Evolutionary conservation across 2,329 filamentous ascomycete species (phyloP), one percentile per base, ranked within the genome.

Genomic region (Didymosphaeria variabile): DNA sequence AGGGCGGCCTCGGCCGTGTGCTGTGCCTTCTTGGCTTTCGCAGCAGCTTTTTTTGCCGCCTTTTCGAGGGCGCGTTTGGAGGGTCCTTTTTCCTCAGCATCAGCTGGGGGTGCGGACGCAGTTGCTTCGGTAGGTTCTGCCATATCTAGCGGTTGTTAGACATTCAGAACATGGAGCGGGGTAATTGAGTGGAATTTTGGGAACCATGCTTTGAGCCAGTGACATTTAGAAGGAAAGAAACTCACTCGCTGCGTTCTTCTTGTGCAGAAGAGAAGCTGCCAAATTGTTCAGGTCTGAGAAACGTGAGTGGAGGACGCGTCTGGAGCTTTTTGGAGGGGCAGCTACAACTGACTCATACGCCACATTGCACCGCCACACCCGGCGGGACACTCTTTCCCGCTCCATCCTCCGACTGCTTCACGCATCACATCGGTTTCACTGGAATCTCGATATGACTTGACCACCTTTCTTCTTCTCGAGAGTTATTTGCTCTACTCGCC

Each of bases 21-120:
- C 61, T 79, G 75, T 8, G 80, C 80, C 60, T 83, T 83, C 57
- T 78, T 77, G 9, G 72, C 73, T 57, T 77, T 77, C 34, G 80
- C 79, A 9, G 79, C 82, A 1, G 81, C 81, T 67, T 84, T 84
- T 70, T 83, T 84, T 15, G 79, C 80, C 31, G 79, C 82, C 62
- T 84, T 84, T 61, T 83, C 82, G 5, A 81, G 78, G 1, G 82
- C 82, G 19, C 81, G 77, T 73, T 84, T 84, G 4, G 82, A 84
- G 15, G 75, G 75, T 17, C 75, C 76, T 57, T 78, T 78, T 45
- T 76, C 74, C 29, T 76, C 74, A 26, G 72, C 73, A 26, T 76
- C 74, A 26, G 72, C 68, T 1, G 69, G 59, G 3, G 72, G 59
- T 13, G 44, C 47, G 17, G 58, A 32, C 9, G 53, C 23, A 8